Percentiles rank a stretch among this genome's conserved stretches.
Conservation (phyloP, 2,329 filamentous ascomycete species). For the Penicillium sp. region DNA sequence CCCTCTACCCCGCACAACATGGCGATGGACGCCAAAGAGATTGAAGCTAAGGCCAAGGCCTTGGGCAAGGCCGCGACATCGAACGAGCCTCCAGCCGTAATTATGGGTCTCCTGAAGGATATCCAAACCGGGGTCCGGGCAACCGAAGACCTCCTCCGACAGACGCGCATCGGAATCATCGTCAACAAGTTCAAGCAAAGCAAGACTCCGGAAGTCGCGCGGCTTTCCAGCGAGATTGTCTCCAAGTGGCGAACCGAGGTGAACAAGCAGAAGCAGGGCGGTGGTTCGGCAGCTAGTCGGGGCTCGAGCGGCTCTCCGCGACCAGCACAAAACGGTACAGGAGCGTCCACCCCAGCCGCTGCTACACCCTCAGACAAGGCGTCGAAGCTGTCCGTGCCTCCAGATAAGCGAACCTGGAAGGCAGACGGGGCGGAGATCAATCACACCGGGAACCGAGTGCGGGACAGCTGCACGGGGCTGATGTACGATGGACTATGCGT, state of each 20-base stretch:
- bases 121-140: constrained; percentile 77
- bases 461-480: constrained; percentile 83
- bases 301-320: constrained; percentile 41
- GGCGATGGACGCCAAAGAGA: constrained; percentile 75
- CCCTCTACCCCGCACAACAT: constrained; percentile 8
- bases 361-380: constrained; percentile 48
- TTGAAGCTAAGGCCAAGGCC: constrained; percentile 71
- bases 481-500: constrained; percentile 89
- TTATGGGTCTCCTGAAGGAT: constrained; percentile 71
- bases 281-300: constrained; percentile 38
- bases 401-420: constrained; percentile 77
- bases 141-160: constrained; percentile 84
- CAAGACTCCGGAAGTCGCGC: constrained; percentile 69
- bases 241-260: constrained; percentile 58
- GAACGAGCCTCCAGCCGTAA: constrained; percentile 69
- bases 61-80: constrained; percentile 74
- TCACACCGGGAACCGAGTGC: constrained; percentile 68
- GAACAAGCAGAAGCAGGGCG: constrained; percentile 47
- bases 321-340: constrained; percentile 51
- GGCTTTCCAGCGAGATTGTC: constrained; percentile 76
- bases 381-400: constrained; percentile 55
- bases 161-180: constrained; percentile 85
- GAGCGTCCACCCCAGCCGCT: constrained; percentile 47
- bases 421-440: constrained; percentile 76
- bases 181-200: constrained; percentile 83